These are phyloP conservation scores for Hysterangium stoloniferum DNA, from an alignment of 768 basidiomycete genomes.

Conservation along the genomic window DNA sequence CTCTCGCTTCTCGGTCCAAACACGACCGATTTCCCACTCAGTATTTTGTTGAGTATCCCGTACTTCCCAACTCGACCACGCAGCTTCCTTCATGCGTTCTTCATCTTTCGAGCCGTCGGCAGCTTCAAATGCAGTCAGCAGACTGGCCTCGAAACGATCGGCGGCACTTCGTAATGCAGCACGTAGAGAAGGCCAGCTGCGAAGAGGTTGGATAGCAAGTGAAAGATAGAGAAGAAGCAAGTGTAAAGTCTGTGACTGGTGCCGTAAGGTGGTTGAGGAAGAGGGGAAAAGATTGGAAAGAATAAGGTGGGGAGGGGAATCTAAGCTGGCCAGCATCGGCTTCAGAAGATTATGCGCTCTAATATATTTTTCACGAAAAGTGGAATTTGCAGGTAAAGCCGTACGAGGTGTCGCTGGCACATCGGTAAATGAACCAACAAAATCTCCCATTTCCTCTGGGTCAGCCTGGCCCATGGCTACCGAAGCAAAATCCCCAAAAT, in stretches of 20 bases:
- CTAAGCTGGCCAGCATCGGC: conserved; percentile 48
- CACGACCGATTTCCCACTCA: conserved; percentile 90
- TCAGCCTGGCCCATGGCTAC: conserved; percentile 24
- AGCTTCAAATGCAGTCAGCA: conserved; percentile 85
- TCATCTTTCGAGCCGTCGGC: conserved; percentile 74
- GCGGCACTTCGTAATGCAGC: conserved; percentile 66
- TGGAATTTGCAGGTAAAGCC: conserved; percentile 25
- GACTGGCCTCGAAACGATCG: conserved; percentile 81
- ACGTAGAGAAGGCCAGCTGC: conserved; percentile 53
- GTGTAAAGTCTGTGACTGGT: conserved; percentile 62
- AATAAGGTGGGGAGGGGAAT: conserved; percentile 57
- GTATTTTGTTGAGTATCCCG: conserved; percentile 36
- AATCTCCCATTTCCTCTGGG: conserved; percentile 41
- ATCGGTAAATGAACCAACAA: conserved; percentile 34
- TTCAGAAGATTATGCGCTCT: conserved; percentile 59
- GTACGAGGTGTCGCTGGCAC: conserved; percentile 27
- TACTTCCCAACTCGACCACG: conserved; percentile 81
- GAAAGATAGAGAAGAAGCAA: conserved; percentile 74
- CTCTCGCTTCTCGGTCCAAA: conserved; percentile 94
- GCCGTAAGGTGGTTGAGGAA: conserved; percentile 32
- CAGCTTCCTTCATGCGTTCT: conserved; percentile 68
- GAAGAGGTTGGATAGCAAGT: conserved; percentile 58
- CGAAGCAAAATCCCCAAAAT: conserved; percentile 81
- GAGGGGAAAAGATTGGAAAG: conserved; percentile 50
- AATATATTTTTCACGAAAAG: conserved; percentile 51